Percentiles rank a stretch among this genome's conserved stretches.
phyloP scores from a whole-genome alignment of 2,329 filamentous ascomycete species.

The Diaporthe destruens region DNA sequence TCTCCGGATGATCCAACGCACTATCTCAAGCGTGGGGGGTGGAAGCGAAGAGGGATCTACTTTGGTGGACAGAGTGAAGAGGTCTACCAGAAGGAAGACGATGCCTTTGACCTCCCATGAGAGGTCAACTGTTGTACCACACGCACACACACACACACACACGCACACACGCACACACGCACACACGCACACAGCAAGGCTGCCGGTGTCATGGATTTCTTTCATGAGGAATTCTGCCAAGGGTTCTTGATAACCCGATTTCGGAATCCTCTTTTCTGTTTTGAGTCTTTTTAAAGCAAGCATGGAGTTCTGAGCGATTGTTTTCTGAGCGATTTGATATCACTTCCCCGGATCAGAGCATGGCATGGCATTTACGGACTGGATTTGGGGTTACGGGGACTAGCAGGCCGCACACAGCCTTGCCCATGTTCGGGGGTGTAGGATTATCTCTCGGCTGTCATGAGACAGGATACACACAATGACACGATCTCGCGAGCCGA shows the following conservation, averaged over 20 bases:
- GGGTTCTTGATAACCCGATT: not conserved
- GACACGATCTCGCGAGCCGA: conserved; percentile 26
- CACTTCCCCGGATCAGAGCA: conserved; percentile 21
- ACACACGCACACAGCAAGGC: not conserved
- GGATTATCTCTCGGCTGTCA: conserved; percentile 5
- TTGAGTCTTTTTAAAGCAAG: conserved; percentile 23
- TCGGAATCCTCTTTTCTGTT: conserved; percentile 6
- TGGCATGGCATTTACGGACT: conserved; percentile 3
- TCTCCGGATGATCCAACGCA: conserved; percentile 45
- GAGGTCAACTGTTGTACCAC: not conserved
- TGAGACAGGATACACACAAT: conserved; percentile 10
- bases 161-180: not conserved
- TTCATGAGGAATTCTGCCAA: conserved; percentile 13
- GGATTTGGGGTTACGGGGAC: conserved; percentile 6
- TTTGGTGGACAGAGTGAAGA: conserved; percentile 45
- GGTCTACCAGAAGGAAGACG: conserved; percentile 45
- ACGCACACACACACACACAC: not conserved
- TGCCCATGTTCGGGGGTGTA: conserved; percentile 10
- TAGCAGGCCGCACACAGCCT: conserved; percentile 17
- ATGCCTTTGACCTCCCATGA: conserved; percentile 46
- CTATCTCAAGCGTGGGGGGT: conserved; percentile 51
- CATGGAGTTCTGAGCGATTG: conserved; percentile 37
- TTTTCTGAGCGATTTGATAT: conserved; percentile 6
- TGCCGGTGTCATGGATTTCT: not conserved
- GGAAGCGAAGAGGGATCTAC: conserved; percentile 54